Evolutionary conservation across 345 rosid genomes (phyloP), one percentile per base, ranked within the genome.

Genomic region (Triadica sebifera): DNA sequence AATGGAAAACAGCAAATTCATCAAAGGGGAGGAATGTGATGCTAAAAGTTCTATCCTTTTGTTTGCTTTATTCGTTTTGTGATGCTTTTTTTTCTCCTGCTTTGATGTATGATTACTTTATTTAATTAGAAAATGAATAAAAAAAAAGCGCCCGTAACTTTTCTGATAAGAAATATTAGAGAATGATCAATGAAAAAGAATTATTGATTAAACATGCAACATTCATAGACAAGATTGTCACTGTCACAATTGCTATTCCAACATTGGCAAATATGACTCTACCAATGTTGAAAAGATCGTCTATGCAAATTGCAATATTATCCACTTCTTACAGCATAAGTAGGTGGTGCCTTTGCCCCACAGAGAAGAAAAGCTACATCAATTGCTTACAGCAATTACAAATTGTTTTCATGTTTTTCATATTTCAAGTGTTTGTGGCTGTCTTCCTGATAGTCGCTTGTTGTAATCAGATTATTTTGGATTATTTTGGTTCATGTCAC

Each of bases 1-100:
- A 12, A 46, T 43, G 20, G 60, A 24, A 62, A 2, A 46, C 34
- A 4, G 65, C 34, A 69, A 65, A 46, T 47, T 65, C 59, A 41
- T 76, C 65, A 22, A 41, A 38, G 6, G 17, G 60, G 66, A 82
- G 72, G 22, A 72, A 72, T 82, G 25, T 50, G 78, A 77, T 84
- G 34, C 34, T 4, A 34, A 63, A 81, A 84, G 74, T 43, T 70
- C 67, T 78, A 51, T 62, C 73, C 81, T 64, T 80, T 80, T 79
- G 77, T 78, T 81, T 79, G 79, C 81, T 84, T 86, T 80, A 75
- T 84, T 78, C 77, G 69, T 74, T 80, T 57, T 71, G 15, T 53
- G 62, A 53, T 81, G 10, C 41, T 61, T 2, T 29, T 29, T 29
- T 29, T 29, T 72, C 58, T 62, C 72, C n/a, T 81, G 74, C 80